These are phyloP conservation scores for Boletellus sp. DNA, from an alignment of 768 basidiomycete genomes.

Conservation along the genomic window DNA sequence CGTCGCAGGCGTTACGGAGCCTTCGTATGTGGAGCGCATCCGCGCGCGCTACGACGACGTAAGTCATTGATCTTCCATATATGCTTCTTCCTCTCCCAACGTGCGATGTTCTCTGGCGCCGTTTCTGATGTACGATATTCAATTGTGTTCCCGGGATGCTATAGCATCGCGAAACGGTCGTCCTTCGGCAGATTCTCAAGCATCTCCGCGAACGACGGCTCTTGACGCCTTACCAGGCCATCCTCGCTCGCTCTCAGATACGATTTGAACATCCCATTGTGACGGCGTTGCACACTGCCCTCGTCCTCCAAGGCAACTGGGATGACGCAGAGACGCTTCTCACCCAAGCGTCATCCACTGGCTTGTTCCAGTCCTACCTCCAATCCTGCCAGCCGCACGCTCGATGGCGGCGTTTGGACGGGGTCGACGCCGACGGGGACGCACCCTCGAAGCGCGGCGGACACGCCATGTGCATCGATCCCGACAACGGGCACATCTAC, in stretches of 20 bases:
- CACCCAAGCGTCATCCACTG: conserved; percentile 43
- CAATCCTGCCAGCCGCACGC: conserved; percentile 53
- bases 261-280: conserved; percentile 65
- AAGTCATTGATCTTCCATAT: conserved; percentile 12
- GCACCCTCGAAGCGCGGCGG: conserved; percentile 68
- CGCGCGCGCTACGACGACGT: conserved; percentile 61
- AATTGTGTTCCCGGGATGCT: neutral
- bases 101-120: neutral
- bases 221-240: conserved; percentile 50
- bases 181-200: conserved; percentile 49
- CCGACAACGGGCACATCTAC: conserved; percentile 58
- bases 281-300: conserved; percentile 55
- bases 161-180: conserved; percentile 63
- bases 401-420: conserved; percentile 57
- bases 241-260: conserved; percentile 19
- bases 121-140: neutral
- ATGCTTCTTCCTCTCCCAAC: neutral
- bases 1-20: conserved; percentile 56
- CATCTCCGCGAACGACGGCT: conserved; percentile 75
- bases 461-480: conserved; percentile 79
- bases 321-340: conserved; percentile 53
- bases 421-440: conserved; percentile 60
- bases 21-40: conserved; percentile 53
- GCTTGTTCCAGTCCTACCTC: conserved; percentile 62
- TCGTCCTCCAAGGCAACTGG: conserved; percentile 71